phyloP scores from a whole-genome alignment of 164 flowering plant genomes.

The Echeveria elegans region DNA sequence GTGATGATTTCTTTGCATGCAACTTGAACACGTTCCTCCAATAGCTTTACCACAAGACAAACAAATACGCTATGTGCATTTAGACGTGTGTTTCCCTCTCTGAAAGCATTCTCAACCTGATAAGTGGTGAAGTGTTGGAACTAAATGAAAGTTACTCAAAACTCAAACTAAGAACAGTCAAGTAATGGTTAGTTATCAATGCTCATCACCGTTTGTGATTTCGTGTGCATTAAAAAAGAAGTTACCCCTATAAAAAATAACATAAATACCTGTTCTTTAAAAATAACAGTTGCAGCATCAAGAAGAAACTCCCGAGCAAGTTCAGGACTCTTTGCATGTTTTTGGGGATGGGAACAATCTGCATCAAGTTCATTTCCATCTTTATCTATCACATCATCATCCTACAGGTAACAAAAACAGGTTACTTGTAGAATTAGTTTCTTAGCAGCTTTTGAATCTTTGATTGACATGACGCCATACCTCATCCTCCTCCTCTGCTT shows the following conservation, averaged over 20 bases:
- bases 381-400: slow-evolving; percentile 93
- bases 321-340: slow-evolving; percentile 99
- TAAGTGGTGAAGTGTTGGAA: neutral
- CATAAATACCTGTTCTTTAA: slow-evolving; percentile 78
- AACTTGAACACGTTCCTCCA: slow-evolving; percentile 92
- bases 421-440: neutral
- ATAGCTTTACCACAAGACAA: slow-evolving; percentile 72
- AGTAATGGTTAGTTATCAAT: too few species aligned
- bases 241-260: neutral
- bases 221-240: neutral
- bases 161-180: too few species aligned
- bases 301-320: slow-evolving; percentile 97
- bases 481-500: slow-evolving; percentile 99
- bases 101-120: slow-evolving; percentile 96
- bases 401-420: slow-evolving; percentile 28
- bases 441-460: neutral
- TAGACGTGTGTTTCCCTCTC: slow-evolving; percentile 97
- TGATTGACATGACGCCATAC: slow-evolving; percentile 26
- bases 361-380: slow-evolving; percentile 94
- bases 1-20: slow-evolving; percentile 97
- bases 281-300: slow-evolving; percentile 95
- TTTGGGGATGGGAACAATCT: slow-evolving; percentile 95
- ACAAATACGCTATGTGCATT: slow-evolving; percentile 98
- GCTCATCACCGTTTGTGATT: too few species aligned
- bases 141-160: neutral